phyloP scores from a whole-genome alignment of 2,329 filamentous ascomycete species.

The Mycosphaerelloides madeirae region DNA sequence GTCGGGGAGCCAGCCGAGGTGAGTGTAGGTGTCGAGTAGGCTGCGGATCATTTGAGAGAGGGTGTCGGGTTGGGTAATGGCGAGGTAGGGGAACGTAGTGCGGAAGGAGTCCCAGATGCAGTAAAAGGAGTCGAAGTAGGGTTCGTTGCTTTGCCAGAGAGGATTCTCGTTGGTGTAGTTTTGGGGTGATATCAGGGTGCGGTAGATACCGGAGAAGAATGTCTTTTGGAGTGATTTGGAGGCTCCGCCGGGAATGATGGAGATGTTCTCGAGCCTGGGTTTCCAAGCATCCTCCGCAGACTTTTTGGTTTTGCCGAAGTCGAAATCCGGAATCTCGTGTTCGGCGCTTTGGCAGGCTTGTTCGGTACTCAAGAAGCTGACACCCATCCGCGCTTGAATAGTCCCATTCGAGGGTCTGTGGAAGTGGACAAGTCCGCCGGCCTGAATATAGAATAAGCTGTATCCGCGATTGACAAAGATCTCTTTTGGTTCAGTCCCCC shows the following conservation, averaged over 20 bases:
- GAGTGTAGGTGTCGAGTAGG: slow-evolving; percentile 61
- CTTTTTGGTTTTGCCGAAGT: slow-evolving; percentile 51
- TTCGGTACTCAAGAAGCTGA: slow-evolving; percentile 62
- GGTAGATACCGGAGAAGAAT: slow-evolving; percentile 62
- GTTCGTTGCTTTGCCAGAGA: slow-evolving; percentile 57
- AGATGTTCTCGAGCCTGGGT: slow-evolving; percentile 34
- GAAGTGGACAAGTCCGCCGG: slow-evolving; percentile 27
- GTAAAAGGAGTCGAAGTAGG: slow-evolving; percentile 67
- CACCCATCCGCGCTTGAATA: slow-evolving; percentile 59
- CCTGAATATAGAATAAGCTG: slow-evolving; percentile 32
- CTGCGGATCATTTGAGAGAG: slow-evolving; percentile 64
- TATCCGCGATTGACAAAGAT: slow-evolving; percentile 29
- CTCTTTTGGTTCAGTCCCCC: slow-evolving; percentile 39
- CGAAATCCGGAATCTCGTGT: slow-evolving; percentile 60
- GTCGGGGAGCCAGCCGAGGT: slow-evolving; percentile 67
- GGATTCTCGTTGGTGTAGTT: slow-evolving; percentile 69
- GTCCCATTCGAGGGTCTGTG: slow-evolving; percentile 9
- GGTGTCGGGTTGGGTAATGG: slow-evolving; percentile 56
- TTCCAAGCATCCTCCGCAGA: slow-evolving; percentile 38
- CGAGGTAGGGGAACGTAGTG: slow-evolving; percentile 59
- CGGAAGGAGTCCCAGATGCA: slow-evolving; percentile 63
- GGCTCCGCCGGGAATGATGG: slow-evolving; percentile 37
- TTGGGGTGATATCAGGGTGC: slow-evolving; percentile 64
- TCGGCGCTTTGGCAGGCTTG: slow-evolving; percentile 65
- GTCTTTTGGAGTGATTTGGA: slow-evolving; percentile 49